Percentiles rank a stretch among this genome's conserved stretches.
Evolutionary conservation across 2,329 filamentous ascomycete genomes (phyloP).

Genomic region (Phialocephala sp.): DNA sequence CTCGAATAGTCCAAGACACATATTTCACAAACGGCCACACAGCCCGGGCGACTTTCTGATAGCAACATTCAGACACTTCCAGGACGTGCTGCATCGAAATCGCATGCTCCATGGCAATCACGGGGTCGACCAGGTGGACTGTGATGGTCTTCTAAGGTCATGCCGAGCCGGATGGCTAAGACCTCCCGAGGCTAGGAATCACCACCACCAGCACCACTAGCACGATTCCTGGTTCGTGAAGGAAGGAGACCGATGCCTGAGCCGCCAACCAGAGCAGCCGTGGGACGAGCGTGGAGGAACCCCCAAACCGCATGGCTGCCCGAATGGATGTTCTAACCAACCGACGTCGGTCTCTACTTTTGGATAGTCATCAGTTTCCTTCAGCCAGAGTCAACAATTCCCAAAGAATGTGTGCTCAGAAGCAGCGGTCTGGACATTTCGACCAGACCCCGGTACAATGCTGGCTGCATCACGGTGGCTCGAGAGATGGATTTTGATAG

Average conservation of each 20-base stretch:
- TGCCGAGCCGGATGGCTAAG: slow-evolving; percentile 7
- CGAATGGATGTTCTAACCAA: slow-evolving; percentile 10
- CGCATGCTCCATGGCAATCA: background rate
- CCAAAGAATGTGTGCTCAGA: background rate
- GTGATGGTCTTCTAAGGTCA: background rate
- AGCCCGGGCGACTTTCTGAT: background rate
- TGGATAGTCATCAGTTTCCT: background rate
- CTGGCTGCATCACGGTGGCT: slow-evolving; percentile 3
- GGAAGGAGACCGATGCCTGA: slow-evolving; percentile 12
- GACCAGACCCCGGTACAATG: background rate
- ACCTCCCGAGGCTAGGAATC: background rate
- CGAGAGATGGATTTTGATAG: background rate
- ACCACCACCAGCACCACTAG: background rate
- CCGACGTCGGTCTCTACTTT: slow-evolving; percentile 2
- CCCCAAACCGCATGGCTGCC: slow-evolving; percentile 7
- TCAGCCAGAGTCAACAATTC: background rate
- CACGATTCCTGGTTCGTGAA: slow-evolving; percentile 15
- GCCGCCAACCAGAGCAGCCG: slow-evolving; percentile 19
- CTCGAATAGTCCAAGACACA: background rate
- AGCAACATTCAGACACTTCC: background rate
- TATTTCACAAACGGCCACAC: background rate
- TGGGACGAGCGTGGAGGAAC: slow-evolving; percentile 6
- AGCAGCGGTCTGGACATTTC: background rate
- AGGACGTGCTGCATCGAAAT: background rate
- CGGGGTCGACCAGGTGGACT: background rate